These are phyloP conservation scores for Clathrospora elynae DNA, from an alignment of 2,329 filamentous ascomycete genomes.

Conservation along the genomic window DNA sequence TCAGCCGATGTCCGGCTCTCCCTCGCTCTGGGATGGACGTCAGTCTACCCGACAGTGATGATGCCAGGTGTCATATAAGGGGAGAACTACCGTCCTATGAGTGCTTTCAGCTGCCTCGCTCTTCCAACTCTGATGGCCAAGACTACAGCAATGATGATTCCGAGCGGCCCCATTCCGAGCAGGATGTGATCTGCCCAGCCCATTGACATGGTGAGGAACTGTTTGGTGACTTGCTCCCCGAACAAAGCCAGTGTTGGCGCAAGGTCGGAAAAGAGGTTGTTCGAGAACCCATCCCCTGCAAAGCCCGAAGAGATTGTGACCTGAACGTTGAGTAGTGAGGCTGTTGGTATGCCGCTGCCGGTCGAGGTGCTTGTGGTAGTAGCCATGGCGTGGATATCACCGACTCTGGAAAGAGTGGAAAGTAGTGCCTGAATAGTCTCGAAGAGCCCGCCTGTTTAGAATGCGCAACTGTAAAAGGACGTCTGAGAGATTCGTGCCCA, in stretches of 20 bases:
- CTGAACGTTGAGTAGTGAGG: not conserved
- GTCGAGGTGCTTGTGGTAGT: not conserved
- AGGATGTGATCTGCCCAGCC: slow-evolving; percentile 28
- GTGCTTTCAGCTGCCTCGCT: slow-evolving; percentile 13
- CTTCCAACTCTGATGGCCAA: slow-evolving; percentile 33
- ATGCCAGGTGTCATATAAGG: too few relatives aligned
- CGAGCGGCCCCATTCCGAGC: slow-evolving; percentile 32
- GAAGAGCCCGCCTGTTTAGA: too few relatives aligned
- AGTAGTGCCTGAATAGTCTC: not conserved
- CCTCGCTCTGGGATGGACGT: slow-evolving; percentile 31
- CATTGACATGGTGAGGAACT: slow-evolving; percentile 48
- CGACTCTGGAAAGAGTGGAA: not conserved
- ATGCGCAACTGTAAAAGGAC: too few relatives aligned
- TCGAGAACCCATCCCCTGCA: not conserved
- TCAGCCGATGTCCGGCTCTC: slow-evolving; percentile 24
- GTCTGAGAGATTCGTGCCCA: too few relatives aligned
- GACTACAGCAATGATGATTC: slow-evolving; percentile 32
- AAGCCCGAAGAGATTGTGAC: slow-evolving; percentile 22
- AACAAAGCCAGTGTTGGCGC: slow-evolving; percentile 39
- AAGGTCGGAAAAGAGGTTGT: not conserved
- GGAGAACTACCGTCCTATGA: slow-evolving; percentile 1
- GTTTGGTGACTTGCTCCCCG: slow-evolving; percentile 49
- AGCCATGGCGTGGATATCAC: not conserved
- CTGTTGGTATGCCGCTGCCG: not conserved
- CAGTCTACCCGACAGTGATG: too few relatives aligned